Evolutionary conservation across 208 protist genomes (phyloP), one percentile per base, ranked within the genome.

Genomic region (Polymyxa betae): DNA sequence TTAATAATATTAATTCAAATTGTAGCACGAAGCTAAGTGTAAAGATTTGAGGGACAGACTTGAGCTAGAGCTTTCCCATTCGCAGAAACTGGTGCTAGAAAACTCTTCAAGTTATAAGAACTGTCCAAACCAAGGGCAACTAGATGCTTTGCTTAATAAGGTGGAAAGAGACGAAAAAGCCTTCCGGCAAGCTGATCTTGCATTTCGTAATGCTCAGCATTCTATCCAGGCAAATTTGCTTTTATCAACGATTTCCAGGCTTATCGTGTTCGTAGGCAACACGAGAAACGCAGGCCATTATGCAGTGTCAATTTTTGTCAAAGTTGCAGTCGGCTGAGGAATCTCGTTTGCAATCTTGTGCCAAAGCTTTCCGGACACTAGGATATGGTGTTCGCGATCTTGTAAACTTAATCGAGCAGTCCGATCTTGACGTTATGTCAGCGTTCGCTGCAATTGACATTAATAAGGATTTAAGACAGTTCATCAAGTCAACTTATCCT

Each of bases 101-200:
- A 29, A 29, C 54, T 20, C 5, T 45, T 82, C 72, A 20, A 38
- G 16, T 35, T 82, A 82, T n/a, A 24, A 60, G 24, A 60, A 60
- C 49, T 5, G 12, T 29, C n/a, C 72, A 43, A 45, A 35, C 35
- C 72, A 82, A 43, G 72, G 16, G 5, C 72, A 82, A 43, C 72
- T 82, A 43, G 72, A 82, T 12, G n/a, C 5, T 82, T 20, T 82
- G 5, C 72, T 82, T 5, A 20, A 5, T 20, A 35, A 82, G n/a
- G 35, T 82, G 16, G 72, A 82, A n/a, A 35, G 72, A 12, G 72
- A 82, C 12, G 72, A 82, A 43, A 35, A 43, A 35, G n/a, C 16
- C n/a, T 82, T 82, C n/a, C 72, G 72, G 16, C 72, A 82, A 45
- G 72, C 72, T 5, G 72, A 82, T 43, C 72, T 82, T 20, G n/a